phyloP scores from a whole-genome alignment of 345 rosid genomes.

The Trapa incisa region DNA sequence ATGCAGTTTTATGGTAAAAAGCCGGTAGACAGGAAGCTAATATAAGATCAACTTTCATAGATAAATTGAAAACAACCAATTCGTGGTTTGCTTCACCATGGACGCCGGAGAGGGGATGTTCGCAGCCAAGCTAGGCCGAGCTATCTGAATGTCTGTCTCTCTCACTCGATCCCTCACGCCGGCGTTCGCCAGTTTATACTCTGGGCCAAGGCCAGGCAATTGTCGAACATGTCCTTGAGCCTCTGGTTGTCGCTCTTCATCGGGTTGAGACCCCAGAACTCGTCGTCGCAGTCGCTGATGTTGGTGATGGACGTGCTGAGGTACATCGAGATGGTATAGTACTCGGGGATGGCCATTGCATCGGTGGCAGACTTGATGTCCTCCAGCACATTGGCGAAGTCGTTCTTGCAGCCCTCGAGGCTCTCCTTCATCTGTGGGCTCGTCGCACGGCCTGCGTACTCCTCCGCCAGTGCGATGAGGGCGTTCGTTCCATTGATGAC shows the following conservation, averaged over 20 bases:
- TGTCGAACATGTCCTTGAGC: constrained; percentile 31
- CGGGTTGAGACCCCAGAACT: constrained; percentile 19
- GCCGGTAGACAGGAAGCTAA: no score
- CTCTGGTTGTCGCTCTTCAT: constrained; percentile 13
- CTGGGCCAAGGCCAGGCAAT: constrained; percentile 46
- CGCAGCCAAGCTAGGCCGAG: no score
- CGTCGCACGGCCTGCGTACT: neutral
- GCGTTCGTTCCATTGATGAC: constrained; percentile 20
- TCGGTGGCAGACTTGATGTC: constrained; percentile 27
- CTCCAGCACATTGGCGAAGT: constrained; percentile 23
- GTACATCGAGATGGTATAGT: constrained; percentile 23
- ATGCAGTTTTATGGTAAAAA: no score
- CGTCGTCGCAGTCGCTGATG: constrained; percentile 34
- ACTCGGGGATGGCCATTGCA: constrained; percentile 25
- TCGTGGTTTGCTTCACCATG: no score
- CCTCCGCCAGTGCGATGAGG: constrained; percentile 12
- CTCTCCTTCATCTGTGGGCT: neutral
- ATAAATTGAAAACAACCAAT: no score
- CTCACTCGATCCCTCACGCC: no score
- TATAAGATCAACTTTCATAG: no score
- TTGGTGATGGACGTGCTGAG: constrained; percentile 40
- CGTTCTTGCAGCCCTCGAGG: constrained; percentile 29
- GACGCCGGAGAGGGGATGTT: no score
- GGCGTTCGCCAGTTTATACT: constrained; percentile 10
- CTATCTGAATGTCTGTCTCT: no score